Conservation (phyloP, 2,329 filamentous ascomycete species). For the Hysterium pulicare region DNA sequence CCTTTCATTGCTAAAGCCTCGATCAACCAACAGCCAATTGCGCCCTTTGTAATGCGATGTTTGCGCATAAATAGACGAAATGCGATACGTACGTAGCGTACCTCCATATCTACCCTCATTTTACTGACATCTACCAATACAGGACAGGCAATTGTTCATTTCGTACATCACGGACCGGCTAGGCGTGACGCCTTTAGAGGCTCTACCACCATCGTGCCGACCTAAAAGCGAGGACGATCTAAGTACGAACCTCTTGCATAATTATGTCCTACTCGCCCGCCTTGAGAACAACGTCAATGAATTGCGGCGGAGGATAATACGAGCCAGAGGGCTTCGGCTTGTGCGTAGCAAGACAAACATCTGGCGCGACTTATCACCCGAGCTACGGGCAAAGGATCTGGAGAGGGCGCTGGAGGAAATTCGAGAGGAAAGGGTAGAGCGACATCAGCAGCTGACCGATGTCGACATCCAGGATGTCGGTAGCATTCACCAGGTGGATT, state of each 20-base stretch:
- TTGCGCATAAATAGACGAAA: no score
- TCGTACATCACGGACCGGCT: constrained; percentile 1
- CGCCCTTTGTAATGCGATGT: no score
- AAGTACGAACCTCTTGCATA: neutral
- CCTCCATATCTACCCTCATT: no score
- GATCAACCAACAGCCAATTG: no score
- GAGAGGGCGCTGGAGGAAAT: neutral
- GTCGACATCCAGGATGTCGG: no score
- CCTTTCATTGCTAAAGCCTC: no score
- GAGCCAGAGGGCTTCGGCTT: neutral
- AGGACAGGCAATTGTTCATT: no score
- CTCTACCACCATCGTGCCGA: constrained; percentile 3
- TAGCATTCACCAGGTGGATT: no score
- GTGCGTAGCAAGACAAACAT: neutral
- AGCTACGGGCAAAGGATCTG: neutral
- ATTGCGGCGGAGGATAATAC: neutral
- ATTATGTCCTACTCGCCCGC: neutral
- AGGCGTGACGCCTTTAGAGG: constrained; percentile 1
- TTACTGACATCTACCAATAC: no score
- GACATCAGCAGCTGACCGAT: no score
- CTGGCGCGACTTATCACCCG: neutral
- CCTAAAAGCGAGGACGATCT: neutral
- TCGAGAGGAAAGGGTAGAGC: neutral
- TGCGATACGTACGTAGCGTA: no score
- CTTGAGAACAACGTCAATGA: neutral